Evolutionary conservation across 306 rosid genomes (phyloP).

Genomic region (Glycine soja): DNA sequence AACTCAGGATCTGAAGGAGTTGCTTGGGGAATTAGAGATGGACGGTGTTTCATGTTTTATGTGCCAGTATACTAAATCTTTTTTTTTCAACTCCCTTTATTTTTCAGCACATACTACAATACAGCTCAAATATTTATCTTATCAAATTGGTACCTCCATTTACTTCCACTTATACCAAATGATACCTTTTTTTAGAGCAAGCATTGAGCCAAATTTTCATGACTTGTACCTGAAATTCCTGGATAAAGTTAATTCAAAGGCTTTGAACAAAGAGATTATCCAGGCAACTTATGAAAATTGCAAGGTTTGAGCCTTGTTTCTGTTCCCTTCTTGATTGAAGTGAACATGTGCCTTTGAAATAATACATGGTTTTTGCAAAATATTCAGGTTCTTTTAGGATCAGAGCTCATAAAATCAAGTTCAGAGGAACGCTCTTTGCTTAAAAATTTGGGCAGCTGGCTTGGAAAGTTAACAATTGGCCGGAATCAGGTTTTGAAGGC

Average conservation of each 20-base stretch:
- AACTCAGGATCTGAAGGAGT: not conserved
- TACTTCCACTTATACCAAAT: slow-evolving; percentile 1
- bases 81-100: not conserved
- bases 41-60: not conserved
- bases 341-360: slow-evolving; percentile 2
- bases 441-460: slow-evolving; percentile 94
- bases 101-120: not conserved
- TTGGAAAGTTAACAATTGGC: slow-evolving; percentile 94
- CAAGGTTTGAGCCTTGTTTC: slow-evolving; percentile 68
- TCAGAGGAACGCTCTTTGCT: slow-evolving; percentile 97
- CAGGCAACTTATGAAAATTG: slow-evolving; percentile 95
- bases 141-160: not conserved
- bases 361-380: slow-evolving; percentile 16
- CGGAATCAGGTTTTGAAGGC: slow-evolving; percentile 94
- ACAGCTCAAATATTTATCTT: not conserved
- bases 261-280: slow-evolving; percentile 83
- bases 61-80: not conserved
- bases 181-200: slow-evolving; percentile 68
- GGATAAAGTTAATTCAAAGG: slow-evolving; percentile 83
- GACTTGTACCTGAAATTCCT: slow-evolving; percentile 92
- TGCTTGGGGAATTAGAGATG: not conserved
- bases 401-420: slow-evolving; percentile 95
- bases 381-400: slow-evolving; percentile 92
- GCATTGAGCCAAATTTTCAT: slow-evolving; percentile 98
- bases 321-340: slow-evolving; percentile 34